A percentile compares a stretch with the other conserved stretches of the same genome.
phyloP scores from a whole-genome alignment of 306 rosid genomes.

The Arachis stenosperma region DNA sequence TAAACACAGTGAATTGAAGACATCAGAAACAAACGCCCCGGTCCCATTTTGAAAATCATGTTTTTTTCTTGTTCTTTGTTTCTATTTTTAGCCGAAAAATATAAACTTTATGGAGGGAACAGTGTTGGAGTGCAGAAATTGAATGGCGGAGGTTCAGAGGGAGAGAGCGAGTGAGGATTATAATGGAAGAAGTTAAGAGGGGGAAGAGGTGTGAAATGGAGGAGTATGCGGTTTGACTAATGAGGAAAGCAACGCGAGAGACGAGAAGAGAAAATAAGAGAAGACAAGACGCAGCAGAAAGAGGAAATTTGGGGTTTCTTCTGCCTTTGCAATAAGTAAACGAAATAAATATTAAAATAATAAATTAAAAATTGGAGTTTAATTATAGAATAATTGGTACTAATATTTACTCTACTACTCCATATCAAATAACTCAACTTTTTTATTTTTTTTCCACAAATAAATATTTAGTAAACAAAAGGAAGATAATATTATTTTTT shows the following conservation, averaged over 20 bases:
- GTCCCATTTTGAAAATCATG: slow-evolving; percentile 39
- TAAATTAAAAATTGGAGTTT: too few relatives aligned
- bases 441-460: too few relatives aligned
- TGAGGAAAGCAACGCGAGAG: slow-evolving; percentile 18
- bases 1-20: too few relatives aligned
- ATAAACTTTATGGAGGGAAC: slow-evolving; percentile 20
- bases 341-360: too few relatives aligned
- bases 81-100: slow-evolving; percentile 26
- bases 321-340: too few relatives aligned
- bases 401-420: too few relatives aligned
- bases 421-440: too few relatives aligned
- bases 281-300: too few relatives aligned
- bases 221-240: slow-evolving; percentile 35
- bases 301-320: too few relatives aligned
- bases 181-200: background rate
- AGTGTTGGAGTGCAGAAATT: slow-evolving; percentile 11
- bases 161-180: background rate
- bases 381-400: too few relatives aligned
- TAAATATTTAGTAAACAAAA: too few relatives aligned
- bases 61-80: slow-evolving; percentile 25
- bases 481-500: too few relatives aligned
- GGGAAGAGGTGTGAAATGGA: slow-evolving; percentile 29
- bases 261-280: slow-evolving; percentile 24
- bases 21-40: slow-evolving; percentile 27
- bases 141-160: background rate